Evolutionary conservation across 106 monocot species (phyloP).

Genomic region (Apostasia shenzhenica): DNA sequence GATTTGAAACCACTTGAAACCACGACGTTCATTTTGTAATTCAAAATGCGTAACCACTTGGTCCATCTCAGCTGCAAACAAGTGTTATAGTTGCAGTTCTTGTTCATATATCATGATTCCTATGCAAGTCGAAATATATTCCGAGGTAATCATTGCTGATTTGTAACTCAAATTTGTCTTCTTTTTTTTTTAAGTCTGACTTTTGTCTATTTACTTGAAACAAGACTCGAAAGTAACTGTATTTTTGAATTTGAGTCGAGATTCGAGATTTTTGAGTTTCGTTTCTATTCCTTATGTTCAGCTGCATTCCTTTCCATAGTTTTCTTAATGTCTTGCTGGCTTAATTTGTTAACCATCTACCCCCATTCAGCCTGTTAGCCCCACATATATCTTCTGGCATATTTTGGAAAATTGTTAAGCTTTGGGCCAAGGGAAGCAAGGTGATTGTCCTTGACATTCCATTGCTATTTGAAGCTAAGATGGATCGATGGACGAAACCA

Average conservation of each 20-base stretch:
- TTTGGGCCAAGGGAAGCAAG: constrained; percentile 74
- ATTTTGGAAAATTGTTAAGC: constrained; percentile 63
- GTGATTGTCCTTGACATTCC: constrained; percentile 90
- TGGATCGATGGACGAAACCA: constrained; percentile 65
- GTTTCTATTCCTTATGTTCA: neutral
- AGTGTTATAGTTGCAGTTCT: no score
- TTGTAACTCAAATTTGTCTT: no score
- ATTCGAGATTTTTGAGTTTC: neutral
- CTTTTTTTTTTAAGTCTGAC: neutral
- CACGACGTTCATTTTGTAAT: no score
- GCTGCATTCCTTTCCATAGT: neutral
- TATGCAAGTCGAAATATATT: no score
- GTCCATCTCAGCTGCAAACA: no score
- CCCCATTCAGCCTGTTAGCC: constrained; percentile 61
- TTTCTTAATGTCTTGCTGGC: neutral
- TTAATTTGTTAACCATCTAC: neutral
- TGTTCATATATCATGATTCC: no score
- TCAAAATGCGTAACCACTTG: no score
- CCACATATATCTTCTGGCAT: constrained; percentile 80
- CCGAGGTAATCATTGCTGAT: no score
- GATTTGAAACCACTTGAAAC: no score
- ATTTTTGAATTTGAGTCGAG: no score
- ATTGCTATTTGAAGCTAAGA: constrained; percentile 76
- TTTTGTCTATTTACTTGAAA: neutral
- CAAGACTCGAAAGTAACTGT: neutral